Conservation (phyloP, 2,329 filamentous ascomycete genomes). For the Aspergillus melleus region DNA sequence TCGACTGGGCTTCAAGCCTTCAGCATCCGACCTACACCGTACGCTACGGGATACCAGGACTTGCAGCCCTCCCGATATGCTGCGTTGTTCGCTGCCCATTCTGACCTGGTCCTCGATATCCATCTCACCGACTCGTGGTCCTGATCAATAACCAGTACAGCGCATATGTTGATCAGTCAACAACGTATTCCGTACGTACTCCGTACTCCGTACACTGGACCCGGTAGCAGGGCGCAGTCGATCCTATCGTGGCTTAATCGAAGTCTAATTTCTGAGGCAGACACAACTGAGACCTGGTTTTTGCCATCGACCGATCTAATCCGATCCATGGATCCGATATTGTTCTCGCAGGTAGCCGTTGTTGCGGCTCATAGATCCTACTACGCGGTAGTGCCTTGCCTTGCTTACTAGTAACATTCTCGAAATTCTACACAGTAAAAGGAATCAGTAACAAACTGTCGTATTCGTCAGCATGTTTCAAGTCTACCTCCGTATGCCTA, state of each 20-base stretch:
- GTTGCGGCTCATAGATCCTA: neutral
- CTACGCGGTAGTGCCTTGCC: neutral
- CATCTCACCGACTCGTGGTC: too few relatives aligned
- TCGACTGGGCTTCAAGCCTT: too few relatives aligned
- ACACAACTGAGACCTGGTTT: neutral
- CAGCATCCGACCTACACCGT: too few relatives aligned
- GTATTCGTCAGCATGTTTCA: neutral
- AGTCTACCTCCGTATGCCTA: neutral
- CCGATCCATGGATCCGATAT: neutral
- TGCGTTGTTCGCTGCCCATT: neutral
- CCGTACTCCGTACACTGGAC: too few relatives aligned
- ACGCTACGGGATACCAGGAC: too few relatives aligned
- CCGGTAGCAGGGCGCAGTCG: too few relatives aligned
- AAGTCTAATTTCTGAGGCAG: too few relatives aligned
- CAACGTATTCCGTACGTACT: too few relatives aligned
- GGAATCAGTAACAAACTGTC: neutral
- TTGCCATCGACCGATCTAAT: neutral
- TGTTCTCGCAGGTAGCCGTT: neutral
- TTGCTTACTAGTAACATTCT: neutral
- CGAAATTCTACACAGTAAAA: neutral
- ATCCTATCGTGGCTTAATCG: too few relatives aligned
- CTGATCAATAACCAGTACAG: too few relatives aligned
- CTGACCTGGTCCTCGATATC: neutral
- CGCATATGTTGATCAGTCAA: too few relatives aligned
- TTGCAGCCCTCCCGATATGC: neutral